phyloP scores from a whole-genome alignment of 1,284 basidiomycete genomes.

The Cutaneotrichosporon cutaneum region DNA sequence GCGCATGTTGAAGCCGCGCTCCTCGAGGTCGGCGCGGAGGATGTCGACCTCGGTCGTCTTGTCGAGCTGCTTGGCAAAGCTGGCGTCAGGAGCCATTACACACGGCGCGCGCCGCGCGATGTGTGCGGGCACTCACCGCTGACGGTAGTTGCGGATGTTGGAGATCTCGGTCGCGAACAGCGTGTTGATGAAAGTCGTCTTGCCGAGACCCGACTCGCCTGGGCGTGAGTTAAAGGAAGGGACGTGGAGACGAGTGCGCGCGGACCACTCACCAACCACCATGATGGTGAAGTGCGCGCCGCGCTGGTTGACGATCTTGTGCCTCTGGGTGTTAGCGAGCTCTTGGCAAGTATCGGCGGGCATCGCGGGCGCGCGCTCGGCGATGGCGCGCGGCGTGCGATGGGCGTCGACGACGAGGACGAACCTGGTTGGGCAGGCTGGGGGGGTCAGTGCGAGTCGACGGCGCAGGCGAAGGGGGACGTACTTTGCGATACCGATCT shows the following conservation, averaged over 20 bases:
- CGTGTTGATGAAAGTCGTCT: constrained; percentile 97
- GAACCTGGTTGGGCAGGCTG: constrained; percentile 95
- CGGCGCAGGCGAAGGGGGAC: constrained; percentile 21
- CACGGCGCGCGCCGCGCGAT: background rate
- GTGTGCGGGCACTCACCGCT: no score
- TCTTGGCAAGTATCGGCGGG: constrained; percentile 8
- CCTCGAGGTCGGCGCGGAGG: constrained; percentile 95
- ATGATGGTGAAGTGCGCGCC: constrained; percentile 99
- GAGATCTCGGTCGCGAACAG: constrained; percentile 98
- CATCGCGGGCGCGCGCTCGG: background rate
- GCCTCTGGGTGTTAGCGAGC: constrained; percentile 61
- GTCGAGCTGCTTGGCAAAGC: constrained; percentile 96
- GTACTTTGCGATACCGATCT: constrained; percentile 55
- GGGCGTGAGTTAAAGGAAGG: constrained; percentile 15
- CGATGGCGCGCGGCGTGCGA: background rate
- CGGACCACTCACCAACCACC: constrained; percentile 80
- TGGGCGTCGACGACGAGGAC: constrained; percentile 30
- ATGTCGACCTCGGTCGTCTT: constrained; percentile 98
- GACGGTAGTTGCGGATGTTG: constrained; percentile 82
- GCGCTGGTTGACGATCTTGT: constrained; percentile 94
- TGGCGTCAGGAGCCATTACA: constrained; percentile 11
- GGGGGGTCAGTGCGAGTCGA: constrained; percentile 49
- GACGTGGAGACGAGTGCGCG: constrained; percentile 6
- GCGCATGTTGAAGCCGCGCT: constrained; percentile 99
- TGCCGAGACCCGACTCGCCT: constrained; percentile 94